Base-by-base conservation (phyloP, 352 stramenopile species). In the Ophiocytium majus region DNA sequence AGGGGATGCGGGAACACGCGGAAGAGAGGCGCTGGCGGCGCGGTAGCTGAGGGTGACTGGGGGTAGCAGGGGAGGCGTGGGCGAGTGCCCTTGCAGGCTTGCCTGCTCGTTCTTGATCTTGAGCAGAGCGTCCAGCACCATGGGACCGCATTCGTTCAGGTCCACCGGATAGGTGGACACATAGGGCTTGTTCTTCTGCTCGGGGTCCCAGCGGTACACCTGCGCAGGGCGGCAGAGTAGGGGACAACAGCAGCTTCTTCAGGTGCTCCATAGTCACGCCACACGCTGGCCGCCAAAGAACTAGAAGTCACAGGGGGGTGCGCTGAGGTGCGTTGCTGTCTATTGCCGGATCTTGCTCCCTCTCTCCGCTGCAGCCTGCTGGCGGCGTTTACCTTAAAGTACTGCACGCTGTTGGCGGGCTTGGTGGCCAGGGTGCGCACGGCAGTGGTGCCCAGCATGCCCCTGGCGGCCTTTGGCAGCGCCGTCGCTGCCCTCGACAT, bases 111-210 rank as follows among this genome's bases (percentile, higher is more conserved):
- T 98, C 92, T 99, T 99, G 89, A 99, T 99, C 92, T 99, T 99
- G 84, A 99, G 92, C 32, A 99, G 91, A n/a, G 96, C 97, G 89
- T 99, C 97, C 76, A 99, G 91, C 63, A 99, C 94, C 97, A 99
- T 99, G 34, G 96, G 96, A 17, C 97, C 97, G 85, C 97, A 99
- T 90, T 99, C 95, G 87, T 98, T 95, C 63, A 99, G 90, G 91
- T 99, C 94, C 28, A 99, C 93, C 57, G 96, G 94, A 91, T 99
- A 99, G 37, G 96, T 99, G 85, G 92, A 93, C 89, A 98, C 92
- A 88, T 97, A 97, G 1, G 95, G 95, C 89, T 98, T 98, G 83
- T 93, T 91, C 88, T 95, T 96, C 83, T 89, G 49, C 88, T 99
- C 96, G 0, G 97, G 97, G 89, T 99, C 95, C 94, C 95, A 99